Conservation (phyloP, 176 grass and related monocot species). For the Calamus simplicifolius region DNA sequence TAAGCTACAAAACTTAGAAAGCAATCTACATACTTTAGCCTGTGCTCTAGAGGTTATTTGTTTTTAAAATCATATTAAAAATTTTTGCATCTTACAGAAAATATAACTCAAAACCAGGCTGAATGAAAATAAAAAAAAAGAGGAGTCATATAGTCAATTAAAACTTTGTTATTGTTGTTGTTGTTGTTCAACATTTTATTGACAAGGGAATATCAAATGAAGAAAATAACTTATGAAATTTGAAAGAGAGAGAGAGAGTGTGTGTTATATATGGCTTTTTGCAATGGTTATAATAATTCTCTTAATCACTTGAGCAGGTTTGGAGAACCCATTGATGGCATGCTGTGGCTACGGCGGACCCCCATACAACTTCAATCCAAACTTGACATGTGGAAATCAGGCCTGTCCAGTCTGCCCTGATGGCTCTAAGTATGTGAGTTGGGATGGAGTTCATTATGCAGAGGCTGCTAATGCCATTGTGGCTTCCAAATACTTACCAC, state of each 20-base stretch:
- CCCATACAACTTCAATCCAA: conserved; percentile 57
- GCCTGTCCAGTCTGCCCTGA: conserved; percentile 42
- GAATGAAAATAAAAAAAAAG: too few species aligned
- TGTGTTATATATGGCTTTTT: not conserved
- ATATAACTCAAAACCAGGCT: too few species aligned
- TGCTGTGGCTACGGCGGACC: conserved; percentile 77
- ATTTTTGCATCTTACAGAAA: too few species aligned
- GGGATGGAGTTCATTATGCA: conserved; percentile 90
- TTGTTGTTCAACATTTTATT: too few species aligned
- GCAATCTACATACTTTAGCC: too few species aligned
- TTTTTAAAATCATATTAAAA: not conserved
- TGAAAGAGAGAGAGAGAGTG: not conserved
- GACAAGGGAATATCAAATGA: too few species aligned
- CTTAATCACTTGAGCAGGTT: conserved; percentile 19
- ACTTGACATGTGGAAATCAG: conserved; percentile 32
- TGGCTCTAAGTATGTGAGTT: conserved; percentile 55
- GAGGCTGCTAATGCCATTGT: conserved; percentile 60
- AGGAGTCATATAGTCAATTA: too few species aligned
- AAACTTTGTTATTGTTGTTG: too few species aligned
- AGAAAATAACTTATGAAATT: too few species aligned
- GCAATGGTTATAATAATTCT: not conserved
- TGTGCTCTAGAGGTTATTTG: not conserved
- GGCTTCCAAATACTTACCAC: conserved; percentile 51
- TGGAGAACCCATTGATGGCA: conserved; percentile 73
- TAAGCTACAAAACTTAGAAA: conserved; percentile 14